Conservation (phyloP, 768 basidiomycete species). For the Strobilomyces echinocephalus region DNA sequence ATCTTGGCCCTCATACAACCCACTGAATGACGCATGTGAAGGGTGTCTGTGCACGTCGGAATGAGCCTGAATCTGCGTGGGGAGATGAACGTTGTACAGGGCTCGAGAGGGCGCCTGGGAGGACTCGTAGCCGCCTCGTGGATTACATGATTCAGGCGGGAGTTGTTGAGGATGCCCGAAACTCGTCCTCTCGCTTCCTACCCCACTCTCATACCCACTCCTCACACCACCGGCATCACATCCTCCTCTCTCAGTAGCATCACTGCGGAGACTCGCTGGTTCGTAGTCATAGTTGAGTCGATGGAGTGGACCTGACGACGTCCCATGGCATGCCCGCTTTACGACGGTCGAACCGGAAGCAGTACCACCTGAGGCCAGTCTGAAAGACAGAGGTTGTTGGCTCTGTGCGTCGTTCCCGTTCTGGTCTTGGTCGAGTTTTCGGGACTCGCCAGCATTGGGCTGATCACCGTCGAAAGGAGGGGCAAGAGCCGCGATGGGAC, state of each 20-base stretch:
- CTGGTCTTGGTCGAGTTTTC: constrained; percentile 28
- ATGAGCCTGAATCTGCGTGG: constrained; percentile 10
- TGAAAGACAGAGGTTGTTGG: constrained; percentile 12
- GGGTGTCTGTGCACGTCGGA: constrained; percentile 18
- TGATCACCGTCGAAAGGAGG: constrained; percentile 15
- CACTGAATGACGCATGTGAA: constrained; percentile 17
- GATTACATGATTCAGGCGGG: constrained; percentile 25
- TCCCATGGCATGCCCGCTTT: constrained; percentile 29
- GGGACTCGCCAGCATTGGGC: constrained; percentile 6
- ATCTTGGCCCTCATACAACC: constrained; percentile 28
- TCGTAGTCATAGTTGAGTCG: constrained; percentile 23
- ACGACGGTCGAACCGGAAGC: background rate
- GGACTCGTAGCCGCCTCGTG: constrained; percentile 22
- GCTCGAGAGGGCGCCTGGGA: constrained; percentile 20
- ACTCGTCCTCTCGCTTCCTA: constrained; percentile 9
- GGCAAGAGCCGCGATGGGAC: constrained; percentile 42
- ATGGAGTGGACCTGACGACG: constrained; percentile 19
- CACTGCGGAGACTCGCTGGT: constrained; percentile 8
- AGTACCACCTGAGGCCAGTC: constrained; percentile 2
- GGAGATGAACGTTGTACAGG: constrained; percentile 15
- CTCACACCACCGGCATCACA: constrained; percentile 18
- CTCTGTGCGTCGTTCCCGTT: constrained; percentile 18
- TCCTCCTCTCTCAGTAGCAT: constrained; percentile 15
- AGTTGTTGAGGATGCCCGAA: constrained; percentile 28
- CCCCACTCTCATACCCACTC: constrained; percentile 19